phyloP scores from a whole-genome alignment of 345 rosid genomes.

The Acer yangbiense region DNA sequence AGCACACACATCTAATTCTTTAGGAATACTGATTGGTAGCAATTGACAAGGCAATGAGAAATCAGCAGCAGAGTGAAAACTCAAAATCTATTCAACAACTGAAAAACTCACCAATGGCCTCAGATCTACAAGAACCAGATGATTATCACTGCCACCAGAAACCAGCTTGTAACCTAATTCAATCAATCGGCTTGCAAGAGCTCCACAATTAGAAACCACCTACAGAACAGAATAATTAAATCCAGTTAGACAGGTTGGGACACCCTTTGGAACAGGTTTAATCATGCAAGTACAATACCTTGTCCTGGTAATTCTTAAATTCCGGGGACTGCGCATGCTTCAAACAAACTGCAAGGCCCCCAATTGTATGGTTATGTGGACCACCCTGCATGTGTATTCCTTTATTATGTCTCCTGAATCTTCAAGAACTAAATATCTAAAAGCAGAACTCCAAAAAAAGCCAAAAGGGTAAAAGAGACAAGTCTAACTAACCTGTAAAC shows the following conservation, averaged over 20 bases:
- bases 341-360: constrained; percentile 89
- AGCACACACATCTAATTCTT: no score
- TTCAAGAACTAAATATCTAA: background rate
- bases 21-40: background rate
- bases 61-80: background rate
- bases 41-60: background rate
- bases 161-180: constrained; percentile 82
- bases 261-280: background rate
- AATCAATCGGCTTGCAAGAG: constrained; percentile 67
- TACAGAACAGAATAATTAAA: constrained; percentile 25
- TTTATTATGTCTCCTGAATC: background rate
- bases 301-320: constrained; percentile 74
- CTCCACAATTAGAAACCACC: constrained; percentile 82
- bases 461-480: background rate
- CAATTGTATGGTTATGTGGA: constrained; percentile 95
- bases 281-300: constrained; percentile 41
- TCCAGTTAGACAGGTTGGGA: background rate
- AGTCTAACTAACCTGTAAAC: constrained; percentile 67
- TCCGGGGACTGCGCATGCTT: constrained; percentile 76
- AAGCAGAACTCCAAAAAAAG: background rate
- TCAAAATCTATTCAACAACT: background rate
- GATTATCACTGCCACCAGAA: constrained; percentile 93
- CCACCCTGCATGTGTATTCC: constrained; percentile 66
- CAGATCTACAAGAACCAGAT: constrained; percentile 88
- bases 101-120: constrained; percentile 67